Conservation (phyloP, 331 rosid species). For the Quercus lobata region DNA sequence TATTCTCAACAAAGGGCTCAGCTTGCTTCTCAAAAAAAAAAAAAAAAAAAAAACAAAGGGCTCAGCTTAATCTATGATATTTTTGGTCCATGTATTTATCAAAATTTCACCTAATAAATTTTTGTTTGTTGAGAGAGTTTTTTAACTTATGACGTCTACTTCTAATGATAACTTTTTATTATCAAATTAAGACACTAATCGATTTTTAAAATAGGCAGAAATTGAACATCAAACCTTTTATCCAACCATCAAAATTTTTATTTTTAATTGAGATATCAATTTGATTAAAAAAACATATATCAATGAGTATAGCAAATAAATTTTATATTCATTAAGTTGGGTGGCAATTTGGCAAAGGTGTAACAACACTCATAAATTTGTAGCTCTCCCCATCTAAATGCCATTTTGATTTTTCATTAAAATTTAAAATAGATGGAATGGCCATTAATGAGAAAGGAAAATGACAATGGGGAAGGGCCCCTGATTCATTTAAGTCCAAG, state of each 20-base stretch:
- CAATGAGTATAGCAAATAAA: too few species aligned
- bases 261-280: too few species aligned
- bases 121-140: neutral
- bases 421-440: neutral
- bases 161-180: fast-evolving
- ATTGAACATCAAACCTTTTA: fast-evolving
- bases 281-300: too few species aligned
- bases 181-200: fast-evolving
- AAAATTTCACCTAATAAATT: too few species aligned
- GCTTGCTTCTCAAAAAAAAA: too few species aligned
- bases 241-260: fast-evolving
- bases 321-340: too few species aligned
- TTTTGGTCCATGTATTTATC: too few species aligned
- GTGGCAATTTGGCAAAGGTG: too few species aligned
- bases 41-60: too few species aligned
- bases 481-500: neutral
- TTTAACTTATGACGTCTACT: fast-evolving
- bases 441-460: neutral
- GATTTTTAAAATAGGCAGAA: fast-evolving
- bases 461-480: neutral
- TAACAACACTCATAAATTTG: neutral
- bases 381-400: neutral
- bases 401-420: neutral
- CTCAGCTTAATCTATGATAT: too few species aligned
- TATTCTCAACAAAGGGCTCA: too few species aligned